Percentiles rank a stretch among this genome's conserved stretches.
phyloP scores from a whole-genome alignment of 208 protist genomes.

The Novymonas esmeraldas region DNA sequence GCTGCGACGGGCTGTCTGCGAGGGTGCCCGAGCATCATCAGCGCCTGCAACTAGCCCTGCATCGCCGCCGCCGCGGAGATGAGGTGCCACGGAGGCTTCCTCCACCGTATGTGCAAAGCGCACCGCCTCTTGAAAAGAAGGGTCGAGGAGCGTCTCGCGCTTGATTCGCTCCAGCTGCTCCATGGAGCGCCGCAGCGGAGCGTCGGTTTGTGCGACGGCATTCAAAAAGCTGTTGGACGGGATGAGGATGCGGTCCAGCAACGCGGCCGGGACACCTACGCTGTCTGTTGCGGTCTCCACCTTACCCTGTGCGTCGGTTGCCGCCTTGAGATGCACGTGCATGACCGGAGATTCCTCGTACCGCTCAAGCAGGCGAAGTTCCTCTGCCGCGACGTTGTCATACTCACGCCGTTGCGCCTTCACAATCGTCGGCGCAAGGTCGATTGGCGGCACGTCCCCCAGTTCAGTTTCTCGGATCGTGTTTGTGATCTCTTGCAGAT shows the following conservation, averaged over 20 bases:
- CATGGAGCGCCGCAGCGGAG: conserved; percentile 41
- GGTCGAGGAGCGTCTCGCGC: conserved; percentile 67
- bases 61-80: conserved; percentile 27
- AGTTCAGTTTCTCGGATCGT: conserved; percentile 31
- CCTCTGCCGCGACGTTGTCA: conserved; percentile 55
- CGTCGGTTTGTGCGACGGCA: conserved; percentile 51
- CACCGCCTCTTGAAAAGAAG: conserved; percentile 75
- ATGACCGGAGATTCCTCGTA: conserved; percentile 55
- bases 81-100: conserved; percentile 38
- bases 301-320: neutral
- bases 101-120: conserved; percentile 56
- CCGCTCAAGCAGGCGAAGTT: conserved; percentile 57
- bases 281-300: neutral
- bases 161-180: conserved; percentile 77
- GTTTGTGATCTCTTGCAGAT: conserved; percentile 51
- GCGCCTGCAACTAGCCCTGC: neutral
- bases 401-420: conserved; percentile 56
- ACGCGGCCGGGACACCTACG: conserved; percentile 22
- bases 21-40: neutral
- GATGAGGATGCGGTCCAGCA: conserved; percentile 61
- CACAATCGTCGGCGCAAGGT: conserved; percentile 59
- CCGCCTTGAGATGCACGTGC: neutral
- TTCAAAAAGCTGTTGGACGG: conserved; percentile 76
- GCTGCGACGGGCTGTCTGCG: neutral
- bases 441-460: conserved; percentile 41